Base-by-base conservation (phyloP, 2,329 filamentous ascomycete genomes). In the Periconia macrospinosa region DNA sequence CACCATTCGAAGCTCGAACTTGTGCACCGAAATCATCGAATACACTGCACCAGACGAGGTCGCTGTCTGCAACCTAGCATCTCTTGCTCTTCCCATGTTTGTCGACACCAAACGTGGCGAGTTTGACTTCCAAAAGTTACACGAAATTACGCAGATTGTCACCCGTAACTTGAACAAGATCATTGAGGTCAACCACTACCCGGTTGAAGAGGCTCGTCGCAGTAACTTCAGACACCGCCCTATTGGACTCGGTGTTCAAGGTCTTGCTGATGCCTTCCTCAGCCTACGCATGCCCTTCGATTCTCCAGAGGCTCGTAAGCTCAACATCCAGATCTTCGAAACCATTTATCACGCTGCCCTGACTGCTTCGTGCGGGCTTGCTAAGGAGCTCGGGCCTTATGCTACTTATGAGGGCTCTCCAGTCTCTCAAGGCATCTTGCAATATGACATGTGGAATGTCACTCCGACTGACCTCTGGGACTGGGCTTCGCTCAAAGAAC, bases 311-410 rank as follows among this genome's bases (percentile, higher is more conserved):
- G 94, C 94, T 58, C 90, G 88, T 65, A 85, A 94, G 75, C 85
- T 99, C 70, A 99, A 99, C 83, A 92, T 89, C 71, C 92, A 99
- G 77, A 97, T 99, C 76, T 99, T 99, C 62, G 94, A 99, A 83
- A 99, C 94, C 59, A 97, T 99, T 76, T 99, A 99, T 80, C 94
- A 99, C 75, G 94, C 88, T 73, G 91, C 92, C 53, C 81, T 97
- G 58, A 96, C 92, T 51, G 89, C 91, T 19, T 99, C 94, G 1
- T 86, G 89, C 70, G 87, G 96, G 53, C 79, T 97, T 61, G 91
- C 94, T 58, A 89, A 91, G 81, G 81, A 89, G 63, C 78, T 92
- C 53, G 94, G 94, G 3, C 76, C 92, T 6, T 99, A 99, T 77
- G 83, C 88, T 63, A 92, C 92, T 3, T 99, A 97, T 73, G 85